Base-by-base conservation (phyloP, 352 stramenopile species). In the Albugo candida region DNA sequence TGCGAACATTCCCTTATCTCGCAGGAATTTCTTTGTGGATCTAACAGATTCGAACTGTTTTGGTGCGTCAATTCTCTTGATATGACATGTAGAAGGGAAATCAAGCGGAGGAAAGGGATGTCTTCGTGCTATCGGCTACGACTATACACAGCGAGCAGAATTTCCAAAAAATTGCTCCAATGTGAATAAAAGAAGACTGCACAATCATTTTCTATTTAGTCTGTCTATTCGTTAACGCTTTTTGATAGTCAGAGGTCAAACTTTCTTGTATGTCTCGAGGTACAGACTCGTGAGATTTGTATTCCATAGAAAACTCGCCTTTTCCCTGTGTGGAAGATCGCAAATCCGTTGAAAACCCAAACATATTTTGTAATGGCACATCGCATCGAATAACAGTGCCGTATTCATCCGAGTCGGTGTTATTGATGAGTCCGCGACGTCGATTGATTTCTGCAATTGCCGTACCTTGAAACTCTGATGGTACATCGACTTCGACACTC, bases 291-390 rank as follows among this genome's bases (percentile, higher is more conserved):
- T 99, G 93, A 13, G 86, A 85, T 59, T 97, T 95, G 83, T 98
- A 99, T 68, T 99, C 95, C 96, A 99, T 99, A 20, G 92, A 96
- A 64, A 98, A 99, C 68, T 99, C 94, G 54, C 94, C 94, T 75
- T 98, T 97, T 54, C 91, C 93, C 68, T 97, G 89, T 48, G 92
- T 97, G 18, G 86, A 81, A 56, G 89, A 96, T 44, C 93, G 76
- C 46, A 98, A 54, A 53, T 97, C 93, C 16, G 94, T 98, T 21
- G 88, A 97, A 64, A 98, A 99, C 2, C 94, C 95, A 70, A 99
- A 99, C 94, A 99, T 98, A 60, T 97, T 85, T 59, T 92, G 92
- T 47, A 99, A 70, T 24, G 95, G 94, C 56, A 99, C 94, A 54
- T 96, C 77, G 57, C 76, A 85, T 47, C 92, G 87, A 44, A 96